Conservation (phyloP, 2,329 filamentous ascomycete genomes). For the Cytospora piceae region DNA sequence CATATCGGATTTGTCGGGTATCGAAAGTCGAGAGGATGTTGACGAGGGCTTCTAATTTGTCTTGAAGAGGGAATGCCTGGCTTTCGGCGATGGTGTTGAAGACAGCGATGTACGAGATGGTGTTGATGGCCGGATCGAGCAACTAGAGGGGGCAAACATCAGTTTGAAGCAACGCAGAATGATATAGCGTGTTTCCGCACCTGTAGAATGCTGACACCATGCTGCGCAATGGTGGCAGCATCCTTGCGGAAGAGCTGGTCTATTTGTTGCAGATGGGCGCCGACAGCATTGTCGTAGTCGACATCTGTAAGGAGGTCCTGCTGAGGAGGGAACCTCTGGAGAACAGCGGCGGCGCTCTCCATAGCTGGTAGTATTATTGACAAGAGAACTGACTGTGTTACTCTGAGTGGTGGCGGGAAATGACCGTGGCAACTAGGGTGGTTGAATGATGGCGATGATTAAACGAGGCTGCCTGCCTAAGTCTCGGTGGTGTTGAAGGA, state of each 20-base stretch:
- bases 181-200: conserved; percentile 37
- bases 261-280: conserved; percentile 44
- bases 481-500: background rate
- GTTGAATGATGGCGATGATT: background rate
- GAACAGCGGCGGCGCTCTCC: conserved; percentile 43
- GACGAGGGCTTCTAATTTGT: conserved; percentile 37
- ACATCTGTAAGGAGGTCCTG: conserved; percentile 37
- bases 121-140: conserved; percentile 53
- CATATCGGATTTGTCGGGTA: conserved; percentile 56
- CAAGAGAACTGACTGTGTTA: background rate
- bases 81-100: conserved; percentile 47
- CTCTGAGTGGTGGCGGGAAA: background rate
- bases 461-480: background rate
- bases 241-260: conserved; percentile 44
- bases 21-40: conserved; percentile 57
- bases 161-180: background rate
- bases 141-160: conserved; percentile 39
- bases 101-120: conserved; percentile 55
- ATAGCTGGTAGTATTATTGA: conserved; percentile 34
- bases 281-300: conserved; percentile 46
- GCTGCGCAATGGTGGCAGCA: conserved; percentile 38
- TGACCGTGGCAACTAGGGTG: background rate
- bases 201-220: conserved; percentile 46
- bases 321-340: conserved; percentile 49
- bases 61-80: conserved; percentile 34